Base-by-base conservation (phyloP, 1,284 basidiomycete genomes). In the Inonotus hispidus region DNA sequence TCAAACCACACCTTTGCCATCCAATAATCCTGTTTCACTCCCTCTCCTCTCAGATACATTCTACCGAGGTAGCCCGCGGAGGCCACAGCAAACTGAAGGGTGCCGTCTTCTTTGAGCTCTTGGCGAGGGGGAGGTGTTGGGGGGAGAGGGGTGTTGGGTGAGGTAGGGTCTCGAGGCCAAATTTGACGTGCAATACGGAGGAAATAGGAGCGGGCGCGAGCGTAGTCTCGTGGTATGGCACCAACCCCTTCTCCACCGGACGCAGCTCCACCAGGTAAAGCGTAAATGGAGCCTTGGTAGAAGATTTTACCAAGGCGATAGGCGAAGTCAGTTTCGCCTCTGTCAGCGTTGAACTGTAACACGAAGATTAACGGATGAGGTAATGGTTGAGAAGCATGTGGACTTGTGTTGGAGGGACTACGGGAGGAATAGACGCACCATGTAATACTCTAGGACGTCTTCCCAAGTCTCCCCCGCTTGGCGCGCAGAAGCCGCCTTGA, bases 41-140 rank as follows among this genome's bases (percentile, higher is more conserved):
- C 96, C 71, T 99, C 97, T 0, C 96, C 96, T 41, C 97, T 80
- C 43, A 99, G 74, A 67, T 91, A 92, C 94, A 99, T 98, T 61
- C 92, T 82, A 0, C 96, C 97, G 1, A 99, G 72, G 71, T 90
- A 95, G 1, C 83, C 90, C 3, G 93, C 93, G 53, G 91, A 88
- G 1, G 86, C 82, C 0, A 92, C 85, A 0, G 90, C 89, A 64
- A 87, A 86, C 21, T 82, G 82, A 1, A 85, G 74, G 1, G 81
- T 79, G 5, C 81, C 78, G 29, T 84, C 79, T 19, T 82, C 82
- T 65, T 85, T 81, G 63, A 85, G 82, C 64, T 76, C 74, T 23
- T 72, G 63, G 1, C 74, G 68, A 14, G 66, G 53, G 47, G 71
- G 73, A 55, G 77, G 71, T 52, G 80, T 77, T 14, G 80, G 74